Conservation (phyloP, 768 basidiomycete species). For the Candolleomyces eurysporus region DNA sequence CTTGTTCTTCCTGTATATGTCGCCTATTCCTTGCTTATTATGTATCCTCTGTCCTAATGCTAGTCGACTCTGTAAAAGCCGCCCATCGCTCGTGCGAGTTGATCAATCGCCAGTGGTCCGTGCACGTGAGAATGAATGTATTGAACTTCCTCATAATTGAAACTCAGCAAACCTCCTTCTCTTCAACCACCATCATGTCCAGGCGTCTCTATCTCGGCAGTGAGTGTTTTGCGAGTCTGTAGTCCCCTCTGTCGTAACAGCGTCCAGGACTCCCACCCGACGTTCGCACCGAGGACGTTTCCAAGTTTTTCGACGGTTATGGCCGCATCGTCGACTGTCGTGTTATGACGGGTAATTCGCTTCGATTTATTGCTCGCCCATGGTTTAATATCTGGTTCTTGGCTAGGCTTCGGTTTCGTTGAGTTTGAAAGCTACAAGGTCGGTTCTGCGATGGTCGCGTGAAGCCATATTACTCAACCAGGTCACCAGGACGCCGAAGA, state of each 20-base stretch:
- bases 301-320: slow-evolving; percentile 88
- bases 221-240: slow-evolving; percentile 31
- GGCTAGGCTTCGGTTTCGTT: slow-evolving; percentile 88
- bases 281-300: slow-evolving; percentile 79
- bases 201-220: slow-evolving; percentile 86
- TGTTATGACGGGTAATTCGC: slow-evolving; percentile 83
- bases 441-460: slow-evolving; percentile 11
- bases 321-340: slow-evolving; percentile 88
- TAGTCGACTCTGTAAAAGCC: background rate
- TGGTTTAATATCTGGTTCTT: slow-evolving; percentile 1
- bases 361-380: background rate
- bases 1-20: background rate
- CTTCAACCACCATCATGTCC: slow-evolving; percentile 55
- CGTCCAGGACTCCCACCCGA: slow-evolving; percentile 75
- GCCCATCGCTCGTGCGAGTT: background rate
- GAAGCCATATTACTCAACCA: slow-evolving; percentile 9
- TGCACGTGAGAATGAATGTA: slow-evolving; percentile 32
- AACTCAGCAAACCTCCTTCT: slow-evolving; percentile 43
- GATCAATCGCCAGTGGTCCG: slow-evolving; percentile 32
- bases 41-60: background rate
- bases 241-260: background rate
- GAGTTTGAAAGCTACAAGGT: slow-evolving; percentile 90
- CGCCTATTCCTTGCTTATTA: background rate
- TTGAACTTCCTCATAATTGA: slow-evolving; percentile 31
- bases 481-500: slow-evolving; percentile 85